Base-by-base conservation (phyloP, 2,329 filamentous ascomycete species). In the Penicillium sp. region DNA sequence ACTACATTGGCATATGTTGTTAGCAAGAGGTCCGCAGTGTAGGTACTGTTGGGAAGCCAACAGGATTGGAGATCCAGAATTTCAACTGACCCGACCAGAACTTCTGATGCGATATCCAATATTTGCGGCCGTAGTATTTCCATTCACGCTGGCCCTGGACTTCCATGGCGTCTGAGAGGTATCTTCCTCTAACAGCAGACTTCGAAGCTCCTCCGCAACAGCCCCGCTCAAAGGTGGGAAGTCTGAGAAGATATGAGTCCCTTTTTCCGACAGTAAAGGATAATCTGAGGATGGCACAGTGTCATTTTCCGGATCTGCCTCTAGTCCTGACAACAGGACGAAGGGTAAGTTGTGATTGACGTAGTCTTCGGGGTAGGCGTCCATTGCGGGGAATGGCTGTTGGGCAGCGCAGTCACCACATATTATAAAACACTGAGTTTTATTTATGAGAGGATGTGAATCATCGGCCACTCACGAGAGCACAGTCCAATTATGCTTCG, bases 271-370 rank as follows among this genome's bases (percentile, higher is more conserved):
- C 38, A 88, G 78, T 48, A 79, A 79, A 43, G 76, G 76, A 61
- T 81, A 78, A 43, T 77, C 71, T 61, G 77, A 44, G 13, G 50
- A 49, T 32, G 43, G 61, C 26, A 66, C 61, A n/a, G 58, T 34
- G 5, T 68, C 66, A 47, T 66, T 69, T 65, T 73, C 75, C 41
- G 55, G 64, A 8, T 59, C 65, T 61, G 69, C 69, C 68, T 75
- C 80, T 32, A 97, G 81, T 11, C 93, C 94, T 35, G 91, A 91
- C 32, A 96, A 82, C 43, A 95, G 79, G 57, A 97, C 76, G 53
- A 96, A 81, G 34, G 93, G 93, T 65, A 95, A 81, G 75, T 94
- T 95, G 75, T 94, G 91, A 70, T 87, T 84, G 72, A 96, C 80
- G 77, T 92, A 96, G 73, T 87, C 88, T 60, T 72, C 64, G 23